These are phyloP conservation scores for Rhizoclosmatium sp. DNA, from an alignment of 192 early-diverging fungal species.

Conservation along the genomic window DNA sequence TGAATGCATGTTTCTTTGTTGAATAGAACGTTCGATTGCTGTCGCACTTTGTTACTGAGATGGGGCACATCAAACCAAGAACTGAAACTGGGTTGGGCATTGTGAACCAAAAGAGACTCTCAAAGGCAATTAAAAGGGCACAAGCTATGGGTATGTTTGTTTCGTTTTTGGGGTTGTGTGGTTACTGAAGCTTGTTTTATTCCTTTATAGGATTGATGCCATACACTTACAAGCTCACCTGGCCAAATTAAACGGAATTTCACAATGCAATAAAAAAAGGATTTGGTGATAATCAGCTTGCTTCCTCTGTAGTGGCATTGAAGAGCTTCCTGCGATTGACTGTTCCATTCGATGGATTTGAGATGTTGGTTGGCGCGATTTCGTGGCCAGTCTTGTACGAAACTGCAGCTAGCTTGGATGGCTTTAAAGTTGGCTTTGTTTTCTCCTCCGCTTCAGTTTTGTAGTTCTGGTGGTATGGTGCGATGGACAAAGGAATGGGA, in stretches of 20 bases:
- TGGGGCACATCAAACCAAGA: conserved; percentile 43
- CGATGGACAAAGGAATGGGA: neutral
- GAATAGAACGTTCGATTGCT: conserved; percentile 33
- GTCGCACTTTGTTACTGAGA: conserved; percentile 46
- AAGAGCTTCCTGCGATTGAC: conserved; percentile 37
- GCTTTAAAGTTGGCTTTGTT: neutral
- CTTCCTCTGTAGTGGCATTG: neutral
- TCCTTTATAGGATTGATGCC: conserved; percentile 25
- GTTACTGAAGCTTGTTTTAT: neutral
- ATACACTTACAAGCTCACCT: conserved; percentile 19
- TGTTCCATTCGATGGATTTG: conserved; percentile 22
- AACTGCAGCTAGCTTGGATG: conserved; percentile 5
- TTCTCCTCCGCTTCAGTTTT: neutral
- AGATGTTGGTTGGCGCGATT: neutral
- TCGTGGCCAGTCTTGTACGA: conserved; percentile 31
- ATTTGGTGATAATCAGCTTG: too few relatives aligned
- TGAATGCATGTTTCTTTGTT: neutral
- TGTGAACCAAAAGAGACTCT: conserved; percentile 37
- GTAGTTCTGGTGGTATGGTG: conserved; percentile 37
- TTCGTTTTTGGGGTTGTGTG: neutral
- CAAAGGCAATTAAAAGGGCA: conserved; percentile 46
- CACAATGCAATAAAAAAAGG: neutral
- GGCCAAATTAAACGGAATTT: neutral
- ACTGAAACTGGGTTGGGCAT: conserved; percentile 38
- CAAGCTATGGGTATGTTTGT: conserved; percentile 33